phyloP scores from a whole-genome alignment of 202 grass and related monocot genomes.

The Carex sylvatica region DNA sequence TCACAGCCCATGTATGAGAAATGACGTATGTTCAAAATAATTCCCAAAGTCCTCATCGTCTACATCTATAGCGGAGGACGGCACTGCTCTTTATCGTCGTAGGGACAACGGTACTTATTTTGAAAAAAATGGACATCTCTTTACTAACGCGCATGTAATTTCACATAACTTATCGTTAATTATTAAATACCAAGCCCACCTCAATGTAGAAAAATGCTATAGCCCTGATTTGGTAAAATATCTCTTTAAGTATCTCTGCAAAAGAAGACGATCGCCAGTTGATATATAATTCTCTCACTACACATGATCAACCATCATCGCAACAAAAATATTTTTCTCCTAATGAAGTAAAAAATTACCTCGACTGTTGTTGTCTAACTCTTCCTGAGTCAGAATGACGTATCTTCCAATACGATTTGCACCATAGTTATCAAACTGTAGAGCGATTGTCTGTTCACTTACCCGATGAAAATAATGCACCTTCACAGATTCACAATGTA shows the following conservation, averaged over 20 bases:
- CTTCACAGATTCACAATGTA: background rate
- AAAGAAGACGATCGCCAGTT: background rate
- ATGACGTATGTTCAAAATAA: background rate
- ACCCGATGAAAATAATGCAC: background rate
- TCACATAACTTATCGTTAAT: background rate
- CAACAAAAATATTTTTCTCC: fast-evolving
- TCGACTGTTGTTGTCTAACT: background rate
- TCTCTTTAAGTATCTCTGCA: background rate
- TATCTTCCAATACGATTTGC: background rate
- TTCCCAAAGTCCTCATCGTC: background rate
- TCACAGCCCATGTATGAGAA: background rate
- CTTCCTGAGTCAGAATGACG: background rate
- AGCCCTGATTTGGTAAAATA: background rate
- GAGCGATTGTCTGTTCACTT: background rate
- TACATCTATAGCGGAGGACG: background rate
- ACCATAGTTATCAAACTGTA: background rate
- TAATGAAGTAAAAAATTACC: background rate
- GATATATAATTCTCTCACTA: fast-evolving
- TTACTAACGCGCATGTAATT: background rate
- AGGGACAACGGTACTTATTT: background rate
- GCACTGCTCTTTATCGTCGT: background rate
- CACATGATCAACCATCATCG: no score
- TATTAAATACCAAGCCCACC: background rate
- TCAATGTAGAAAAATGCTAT: background rate
- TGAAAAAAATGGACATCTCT: background rate